Evolutionary conservation across 1,284 basidiomycete species (phyloP), one percentile per base, ranked within the genome.

Genomic region (Pascua sp.): DNA sequence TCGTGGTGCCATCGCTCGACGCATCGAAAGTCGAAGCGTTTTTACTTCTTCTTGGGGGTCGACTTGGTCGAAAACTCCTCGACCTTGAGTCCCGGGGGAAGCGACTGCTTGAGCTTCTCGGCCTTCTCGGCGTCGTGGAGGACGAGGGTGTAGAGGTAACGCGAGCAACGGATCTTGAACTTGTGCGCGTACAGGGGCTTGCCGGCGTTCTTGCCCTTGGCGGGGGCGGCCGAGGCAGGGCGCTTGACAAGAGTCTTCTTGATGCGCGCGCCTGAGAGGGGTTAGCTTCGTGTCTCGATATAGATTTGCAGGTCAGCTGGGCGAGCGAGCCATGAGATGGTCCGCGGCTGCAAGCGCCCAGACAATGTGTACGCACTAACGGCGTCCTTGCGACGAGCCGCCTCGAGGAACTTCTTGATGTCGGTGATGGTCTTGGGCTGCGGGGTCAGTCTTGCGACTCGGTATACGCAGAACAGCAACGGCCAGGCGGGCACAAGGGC

Each of bases 161-260:
- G 85, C 63, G 90, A 90, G 83, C 94, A 97, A 79, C 95, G 87
- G 77, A 99, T 86, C 86, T 98, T 98, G 87, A 98, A 98, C 83
- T 98, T 98, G 79, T 90, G 95, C 80, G 88, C 84, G 65, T 83
- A 83, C 82, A 91, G 76, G 83, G 86, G 60, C 84, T 85, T 60
- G 84, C 78, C 57, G 81, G 81, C 78, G 51, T 69, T 71, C 67
- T 72, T 75, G 65, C 66, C 67, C 69, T 77, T 77, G 61, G 64
- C 66, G 67, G 75, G 76, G 61, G 63, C 65, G 59, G 71, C 61
- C 24, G 24, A 32, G 42, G 55, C 49, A 39, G 49, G 40, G 61
- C 61, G 52, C 61, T 62, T 62, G 87, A 82, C 61, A 54, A 84
- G 82, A 62, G 88, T 89, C 84, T 92, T 94, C 84, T 97, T 97